Percentiles rank a stretch among this genome's conserved stretches.
These are phyloP conservation scores for Dictyostelium purpureum DNA, from an alignment of 78 protist species.

Conservation along the genomic window DNA sequence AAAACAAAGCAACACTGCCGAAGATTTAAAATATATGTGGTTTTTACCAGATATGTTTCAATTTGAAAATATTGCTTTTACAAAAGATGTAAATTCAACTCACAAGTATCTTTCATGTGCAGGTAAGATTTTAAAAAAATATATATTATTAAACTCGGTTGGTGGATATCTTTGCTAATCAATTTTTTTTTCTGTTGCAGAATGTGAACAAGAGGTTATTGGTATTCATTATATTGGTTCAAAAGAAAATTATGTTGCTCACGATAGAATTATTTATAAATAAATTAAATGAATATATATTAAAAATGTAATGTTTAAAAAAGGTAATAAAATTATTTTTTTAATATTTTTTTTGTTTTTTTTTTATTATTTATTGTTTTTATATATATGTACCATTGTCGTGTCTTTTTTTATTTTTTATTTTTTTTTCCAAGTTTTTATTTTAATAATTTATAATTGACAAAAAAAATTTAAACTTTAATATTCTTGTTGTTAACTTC, in stretches of 20 bases:
- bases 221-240: slow-evolving; percentile 52
- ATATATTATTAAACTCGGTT: no score
- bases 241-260: slow-evolving; percentile 71
- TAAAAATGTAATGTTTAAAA: background rate
- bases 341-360: background rate
- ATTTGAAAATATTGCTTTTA: slow-evolving; percentile 75
- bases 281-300: slow-evolving; percentile 2
- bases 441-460: background rate
- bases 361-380: background rate
- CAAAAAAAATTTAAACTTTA: no score
- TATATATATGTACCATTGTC: background rate
- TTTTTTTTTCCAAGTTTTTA: background rate
- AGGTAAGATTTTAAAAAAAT: no score
- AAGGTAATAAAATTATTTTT: background rate
- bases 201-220: slow-evolving; percentile 63
- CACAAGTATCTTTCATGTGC: slow-evolving; percentile 81
- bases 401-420: background rate
- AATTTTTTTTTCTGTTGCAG: no score
- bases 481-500: background rate
- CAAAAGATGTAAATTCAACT: slow-evolving; percentile 42
- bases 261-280: slow-evolving; percentile 72
- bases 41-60: slow-evolving; percentile 77
- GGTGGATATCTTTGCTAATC: no score
- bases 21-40: slow-evolving; percentile 49
- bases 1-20: slow-evolving; percentile 53